phyloP scores from a whole-genome alignment of 768 basidiomycete genomes.

The Termitomyces sp. region DNA sequence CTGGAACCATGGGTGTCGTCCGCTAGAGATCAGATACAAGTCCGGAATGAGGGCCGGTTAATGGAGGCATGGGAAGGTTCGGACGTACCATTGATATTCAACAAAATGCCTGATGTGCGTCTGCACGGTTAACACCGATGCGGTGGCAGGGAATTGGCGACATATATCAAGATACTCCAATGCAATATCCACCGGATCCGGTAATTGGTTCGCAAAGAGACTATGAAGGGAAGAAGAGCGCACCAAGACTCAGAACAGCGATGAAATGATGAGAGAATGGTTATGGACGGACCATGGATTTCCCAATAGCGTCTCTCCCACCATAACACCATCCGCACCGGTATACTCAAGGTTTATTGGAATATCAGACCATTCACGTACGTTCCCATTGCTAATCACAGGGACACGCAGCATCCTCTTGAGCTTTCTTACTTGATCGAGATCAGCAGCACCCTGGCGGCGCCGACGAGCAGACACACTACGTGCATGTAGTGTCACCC shows the following conservation, averaged over 20 bases:
- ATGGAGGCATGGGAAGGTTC: constrained; percentile 5
- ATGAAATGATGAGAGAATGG: background rate
- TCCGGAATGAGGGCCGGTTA: constrained; percentile 7
- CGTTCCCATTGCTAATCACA: constrained; percentile 78
- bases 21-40: constrained; percentile 21
- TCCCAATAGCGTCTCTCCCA: constrained; percentile 68
- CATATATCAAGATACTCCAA: constrained; percentile 67
- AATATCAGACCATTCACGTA: constrained; percentile 54
- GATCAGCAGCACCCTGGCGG: constrained; percentile 66
- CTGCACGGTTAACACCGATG: constrained; percentile 43
- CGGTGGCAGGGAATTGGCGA: constrained; percentile 41
- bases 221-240: constrained; percentile 24
- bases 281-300: constrained; percentile 55
- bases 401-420: constrained; percentile 47
- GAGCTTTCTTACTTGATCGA: constrained; percentile 50
- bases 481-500: constrained; percentile 71
- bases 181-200: constrained; percentile 61
- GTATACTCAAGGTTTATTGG: constrained; percentile 47
- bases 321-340: constrained; percentile 72
- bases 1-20: constrained; percentile 48
- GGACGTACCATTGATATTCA: constrained; percentile 58
- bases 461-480: constrained; percentile 65
- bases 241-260: constrained; percentile 1
- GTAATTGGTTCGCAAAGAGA: constrained; percentile 47
- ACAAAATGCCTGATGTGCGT: constrained; percentile 66